These are phyloP conservation scores for Cladophialophora bantiana DNA, from an alignment of 2,329 filamentous ascomycete species.

Conservation along the genomic window DNA sequence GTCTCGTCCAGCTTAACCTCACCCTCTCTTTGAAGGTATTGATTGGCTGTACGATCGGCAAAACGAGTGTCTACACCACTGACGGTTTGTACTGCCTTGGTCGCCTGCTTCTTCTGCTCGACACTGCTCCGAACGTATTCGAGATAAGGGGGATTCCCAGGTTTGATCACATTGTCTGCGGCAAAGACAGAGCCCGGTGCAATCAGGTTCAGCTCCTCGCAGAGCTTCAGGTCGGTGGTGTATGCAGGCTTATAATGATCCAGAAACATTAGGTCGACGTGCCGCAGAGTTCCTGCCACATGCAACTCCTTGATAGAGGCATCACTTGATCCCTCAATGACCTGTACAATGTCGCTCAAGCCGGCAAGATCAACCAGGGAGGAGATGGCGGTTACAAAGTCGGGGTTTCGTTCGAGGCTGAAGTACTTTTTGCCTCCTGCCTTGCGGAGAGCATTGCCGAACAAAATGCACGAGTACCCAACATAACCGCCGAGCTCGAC, in stretches of 20 bases:
- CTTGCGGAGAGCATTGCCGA: conserved; percentile 69
- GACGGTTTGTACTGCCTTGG: conserved; percentile 16
- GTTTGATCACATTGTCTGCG: conserved; percentile 48
- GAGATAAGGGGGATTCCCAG: conserved; percentile 54
- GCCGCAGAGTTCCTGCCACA: conserved; percentile 58
- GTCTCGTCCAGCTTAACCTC: conserved; percentile 41
- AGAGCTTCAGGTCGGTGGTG: conserved; percentile 75
- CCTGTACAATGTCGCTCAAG: conserved; percentile 71
- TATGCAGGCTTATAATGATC: conserved; percentile 84
- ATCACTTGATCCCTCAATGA: conserved; percentile 73
- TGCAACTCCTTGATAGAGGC: conserved; percentile 69
- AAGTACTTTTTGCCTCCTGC: conserved; percentile 71
- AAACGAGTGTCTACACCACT: conserved; percentile 38
- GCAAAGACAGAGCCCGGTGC: conserved; percentile 57
- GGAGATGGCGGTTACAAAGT: conserved; percentile 73
- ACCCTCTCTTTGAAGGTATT: conserved; percentile 39
- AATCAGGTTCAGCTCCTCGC: conserved; percentile 73
- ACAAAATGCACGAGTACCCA: conserved; percentile 81
- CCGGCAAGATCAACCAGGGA: conserved; percentile 77
- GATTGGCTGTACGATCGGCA: conserved; percentile 39
- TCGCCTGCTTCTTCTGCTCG: conserved; percentile 61
- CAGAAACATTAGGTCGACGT: conserved; percentile 76
- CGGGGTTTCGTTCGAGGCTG: conserved; percentile 75
- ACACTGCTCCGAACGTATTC: conserved; percentile 62
- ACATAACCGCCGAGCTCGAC: conserved; percentile 83